These are phyloP conservation scores for Quercus rubra DNA, from an alignment of 306 rosid genomes.

Conservation along the genomic window DNA sequence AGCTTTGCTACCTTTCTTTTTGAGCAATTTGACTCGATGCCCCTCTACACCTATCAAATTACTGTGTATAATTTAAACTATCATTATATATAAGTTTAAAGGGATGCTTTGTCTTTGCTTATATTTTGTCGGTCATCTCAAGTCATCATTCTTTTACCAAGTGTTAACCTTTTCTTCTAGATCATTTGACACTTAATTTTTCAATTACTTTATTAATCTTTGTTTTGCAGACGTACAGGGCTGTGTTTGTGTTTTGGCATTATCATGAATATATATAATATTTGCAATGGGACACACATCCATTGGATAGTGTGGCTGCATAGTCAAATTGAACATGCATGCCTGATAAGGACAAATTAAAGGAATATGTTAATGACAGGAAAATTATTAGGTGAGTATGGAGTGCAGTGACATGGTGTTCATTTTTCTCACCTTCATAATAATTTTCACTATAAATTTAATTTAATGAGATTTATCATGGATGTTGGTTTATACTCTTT, in stretches of 20 bases:
- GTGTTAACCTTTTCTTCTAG: not conserved
- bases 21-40: not conserved
- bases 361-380: too few species aligned
- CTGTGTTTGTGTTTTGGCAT: not conserved
- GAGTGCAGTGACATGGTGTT: too few species aligned
- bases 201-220: not conserved
- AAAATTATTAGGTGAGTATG: too few species aligned
- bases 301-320: too few species aligned
- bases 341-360: too few species aligned
- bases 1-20: conserved; percentile 15
- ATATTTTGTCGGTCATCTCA: conserved; percentile 15
- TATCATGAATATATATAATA: too few species aligned
- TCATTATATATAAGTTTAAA: not conserved
- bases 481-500: too few species aligned
- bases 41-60: conserved; percentile 9
- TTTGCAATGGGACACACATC: too few species aligned
- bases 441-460: too few species aligned
- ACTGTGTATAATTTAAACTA: not conserved
- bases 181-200: not conserved
- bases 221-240: conserved; percentile 18
- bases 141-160: not conserved
- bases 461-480: too few species aligned
- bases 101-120: conserved; percentile 12
- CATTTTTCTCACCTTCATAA: too few species aligned
- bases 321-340: too few species aligned